A percentile compares a stretch with the other conserved stretches of the same genome.
Conservation (phyloP, 2,329 filamentous ascomycete genomes). For the Pezicula carpinea region DNA sequence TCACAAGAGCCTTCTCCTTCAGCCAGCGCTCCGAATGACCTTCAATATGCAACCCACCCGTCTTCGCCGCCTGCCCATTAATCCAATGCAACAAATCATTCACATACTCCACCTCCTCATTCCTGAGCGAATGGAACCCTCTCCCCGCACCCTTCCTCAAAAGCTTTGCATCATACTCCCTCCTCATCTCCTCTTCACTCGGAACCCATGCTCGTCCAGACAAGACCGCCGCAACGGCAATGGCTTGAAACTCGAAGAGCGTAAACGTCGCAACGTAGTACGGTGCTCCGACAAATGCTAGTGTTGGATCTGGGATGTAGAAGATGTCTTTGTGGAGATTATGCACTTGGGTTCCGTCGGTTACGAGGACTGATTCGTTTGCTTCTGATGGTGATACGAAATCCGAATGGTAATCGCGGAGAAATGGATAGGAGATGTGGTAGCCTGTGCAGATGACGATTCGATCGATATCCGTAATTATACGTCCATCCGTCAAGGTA, state of each 20-base stretch:
- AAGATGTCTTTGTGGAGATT: constrained; percentile 49
- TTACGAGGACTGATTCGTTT: constrained; percentile 51
- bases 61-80: constrained; percentile 11
- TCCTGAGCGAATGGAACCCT: constrained; percentile 38
- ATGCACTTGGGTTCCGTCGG: constrained; percentile 35
- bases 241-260: constrained; percentile 46
- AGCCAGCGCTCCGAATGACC: constrained; percentile 15
- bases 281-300: constrained; percentile 41
- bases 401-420: constrained; percentile 40
- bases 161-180: constrained; percentile 34
- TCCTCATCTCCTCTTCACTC: constrained; percentile 30
- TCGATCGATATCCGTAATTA: constrained; percentile 51
- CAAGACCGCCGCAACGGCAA: constrained; percentile 38
- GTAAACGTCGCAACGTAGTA: constrained; percentile 45
- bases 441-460: constrained; percentile 67
- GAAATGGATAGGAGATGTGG: constrained; percentile 61
- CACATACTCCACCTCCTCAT: constrained; percentile 18
- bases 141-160: constrained; percentile 35
- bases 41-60: constrained; percentile 11
- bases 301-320: constrained; percentile 43
- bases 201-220: constrained; percentile 35
- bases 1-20: constrained; percentile 5
- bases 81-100: constrained; percentile 13
- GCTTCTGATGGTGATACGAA: constrained; percentile 39
- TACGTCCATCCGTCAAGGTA: constrained; percentile 46